phyloP scores from a whole-genome alignment of 2,329 filamentous ascomycete genomes.

The Colletotrichum sp. region DNA sequence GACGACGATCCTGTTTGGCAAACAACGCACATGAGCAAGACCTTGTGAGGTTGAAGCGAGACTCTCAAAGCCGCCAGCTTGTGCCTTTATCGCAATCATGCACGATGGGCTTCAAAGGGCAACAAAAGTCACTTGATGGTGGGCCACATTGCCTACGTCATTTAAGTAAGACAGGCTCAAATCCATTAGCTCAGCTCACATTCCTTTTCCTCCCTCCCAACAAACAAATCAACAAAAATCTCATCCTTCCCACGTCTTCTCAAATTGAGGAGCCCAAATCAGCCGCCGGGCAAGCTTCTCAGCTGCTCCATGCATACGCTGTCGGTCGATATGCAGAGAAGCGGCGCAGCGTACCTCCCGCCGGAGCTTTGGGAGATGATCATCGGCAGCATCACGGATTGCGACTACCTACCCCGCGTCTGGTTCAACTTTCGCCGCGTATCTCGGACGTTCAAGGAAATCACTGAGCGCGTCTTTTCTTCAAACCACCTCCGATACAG shows the following conservation, averaged over 20 bases:
- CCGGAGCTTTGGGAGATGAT: conserved; percentile 19
- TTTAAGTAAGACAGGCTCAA: not conserved
- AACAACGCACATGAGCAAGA: conserved; percentile 31
- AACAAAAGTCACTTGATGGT: not conserved
- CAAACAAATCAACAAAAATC: not conserved
- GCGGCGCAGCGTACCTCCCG: not conserved
- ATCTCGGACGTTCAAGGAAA: conserved; percentile 10
- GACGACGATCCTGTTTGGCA: conserved; percentile 31
- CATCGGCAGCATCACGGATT: conserved; percentile 17
- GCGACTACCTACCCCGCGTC: conserved; percentile 15
- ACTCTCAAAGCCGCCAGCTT: not conserved
- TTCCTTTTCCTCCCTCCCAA: not conserved
- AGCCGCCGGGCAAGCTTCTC: not conserved
- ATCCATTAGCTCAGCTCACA: not conserved
- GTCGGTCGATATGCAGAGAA: not conserved
- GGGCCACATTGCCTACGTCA: not conserved
- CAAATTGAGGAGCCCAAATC: not conserved
- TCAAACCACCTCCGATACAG: conserved; percentile 10
- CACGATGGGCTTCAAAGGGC: not conserved
- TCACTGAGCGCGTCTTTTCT: conserved; percentile 18
- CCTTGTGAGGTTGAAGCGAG: not conserved
- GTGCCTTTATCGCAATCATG: not conserved
- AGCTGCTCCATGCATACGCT: not conserved
- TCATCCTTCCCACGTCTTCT: not conserved
- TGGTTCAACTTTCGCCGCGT: conserved; percentile 23